These are phyloP conservation scores for Fagopyrum tataricum DNA, from an alignment of 148 eudicot species.

Conservation along the genomic window DNA sequence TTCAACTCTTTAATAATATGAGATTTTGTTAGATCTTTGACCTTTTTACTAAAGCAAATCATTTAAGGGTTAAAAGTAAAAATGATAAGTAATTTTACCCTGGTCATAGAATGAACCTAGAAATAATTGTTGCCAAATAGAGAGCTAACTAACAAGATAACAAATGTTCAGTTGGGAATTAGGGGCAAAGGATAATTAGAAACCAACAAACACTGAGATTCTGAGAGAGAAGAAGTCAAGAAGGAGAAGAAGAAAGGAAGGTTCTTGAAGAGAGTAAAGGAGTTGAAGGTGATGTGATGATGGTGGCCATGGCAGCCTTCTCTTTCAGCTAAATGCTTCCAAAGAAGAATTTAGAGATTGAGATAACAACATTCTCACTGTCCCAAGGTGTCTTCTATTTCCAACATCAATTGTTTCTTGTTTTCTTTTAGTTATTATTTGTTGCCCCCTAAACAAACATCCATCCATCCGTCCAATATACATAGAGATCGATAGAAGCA, in stretches of 20 bases:
- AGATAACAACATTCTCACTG: background rate
- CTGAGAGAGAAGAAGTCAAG: background rate
- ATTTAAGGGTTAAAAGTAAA: too few relatives aligned
- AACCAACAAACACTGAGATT: background rate
- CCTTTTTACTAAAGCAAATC: too few relatives aligned
- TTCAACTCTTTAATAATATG: too few relatives aligned
- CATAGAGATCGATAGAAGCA: background rate
- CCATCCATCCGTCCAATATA: too few relatives aligned
- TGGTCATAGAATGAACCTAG: too few relatives aligned
- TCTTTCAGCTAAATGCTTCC: background rate
- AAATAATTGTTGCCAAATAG: too few relatives aligned
- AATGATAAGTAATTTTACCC: too few relatives aligned
- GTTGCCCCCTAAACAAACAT: too few relatives aligned
- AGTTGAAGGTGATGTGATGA: background rate
- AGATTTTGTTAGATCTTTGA: too few relatives aligned
- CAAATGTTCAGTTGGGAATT: slow-evolving; percentile 1
- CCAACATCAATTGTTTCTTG: background rate
- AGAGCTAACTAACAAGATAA: background rate
- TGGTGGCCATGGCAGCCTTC: background rate
- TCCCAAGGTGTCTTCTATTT: background rate
- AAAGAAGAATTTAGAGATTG: background rate
- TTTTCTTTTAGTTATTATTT: background rate
- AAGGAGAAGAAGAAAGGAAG: background rate
- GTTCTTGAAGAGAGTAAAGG: background rate
- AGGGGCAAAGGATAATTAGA: background rate